Conservation (phyloP, 495 filamentous ascomycete genomes). For the Podospora didyma region DNA sequence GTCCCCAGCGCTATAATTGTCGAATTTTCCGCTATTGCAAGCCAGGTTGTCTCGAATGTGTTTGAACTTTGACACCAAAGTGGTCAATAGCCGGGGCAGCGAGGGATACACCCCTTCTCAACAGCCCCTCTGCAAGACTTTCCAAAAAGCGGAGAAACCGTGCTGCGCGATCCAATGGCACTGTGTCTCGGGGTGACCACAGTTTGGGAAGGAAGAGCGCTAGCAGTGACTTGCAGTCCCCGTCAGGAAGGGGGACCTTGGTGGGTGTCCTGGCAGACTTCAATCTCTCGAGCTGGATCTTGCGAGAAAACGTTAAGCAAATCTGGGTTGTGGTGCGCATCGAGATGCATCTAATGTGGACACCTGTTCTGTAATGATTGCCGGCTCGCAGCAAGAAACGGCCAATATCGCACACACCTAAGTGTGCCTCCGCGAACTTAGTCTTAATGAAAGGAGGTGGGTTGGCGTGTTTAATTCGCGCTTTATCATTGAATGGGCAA, state of each 20-base stretch:
- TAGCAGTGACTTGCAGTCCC: too few relatives aligned
- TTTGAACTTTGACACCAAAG: conserved; percentile 26
- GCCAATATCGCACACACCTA: background rate
- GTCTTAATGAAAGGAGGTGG: background rate
- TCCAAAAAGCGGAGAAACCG: background rate
- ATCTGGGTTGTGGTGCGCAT: too few relatives aligned
- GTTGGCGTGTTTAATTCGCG: background rate
- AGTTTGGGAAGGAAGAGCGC: too few relatives aligned
- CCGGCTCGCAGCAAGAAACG: background rate
- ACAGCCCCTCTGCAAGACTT: background rate
- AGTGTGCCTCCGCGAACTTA: background rate
- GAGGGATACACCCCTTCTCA: background rate
- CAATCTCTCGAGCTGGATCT: too few relatives aligned
- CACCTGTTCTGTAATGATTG: background rate
- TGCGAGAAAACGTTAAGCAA: too few relatives aligned
- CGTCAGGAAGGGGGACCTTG: too few relatives aligned
- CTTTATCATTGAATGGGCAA: background rate
- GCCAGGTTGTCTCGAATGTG: conserved; percentile 24
- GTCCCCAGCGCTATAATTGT: background rate
- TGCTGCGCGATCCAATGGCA: background rate
- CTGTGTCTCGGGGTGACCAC: background rate
- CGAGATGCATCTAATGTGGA: too few relatives aligned
- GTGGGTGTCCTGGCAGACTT: too few relatives aligned
- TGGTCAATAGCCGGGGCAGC: conserved; percentile 7
- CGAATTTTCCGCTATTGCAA: conserved; percentile 4